Evolutionary conservation across 805 yeast species (phyloP).

Genomic region (Starmerella stigmatis): DNA sequence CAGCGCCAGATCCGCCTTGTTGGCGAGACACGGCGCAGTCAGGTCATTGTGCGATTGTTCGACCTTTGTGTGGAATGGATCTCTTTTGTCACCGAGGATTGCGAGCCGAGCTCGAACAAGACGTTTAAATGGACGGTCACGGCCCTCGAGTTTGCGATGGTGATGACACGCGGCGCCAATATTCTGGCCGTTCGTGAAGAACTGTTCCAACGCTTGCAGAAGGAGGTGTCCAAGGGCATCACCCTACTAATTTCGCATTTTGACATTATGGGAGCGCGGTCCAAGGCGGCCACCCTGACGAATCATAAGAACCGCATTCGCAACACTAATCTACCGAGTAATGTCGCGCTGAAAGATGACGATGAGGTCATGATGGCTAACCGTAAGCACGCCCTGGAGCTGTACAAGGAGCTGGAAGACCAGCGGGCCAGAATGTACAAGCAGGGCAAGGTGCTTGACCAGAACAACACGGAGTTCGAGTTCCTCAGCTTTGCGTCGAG

Average conservation of each 20-base stretch:
- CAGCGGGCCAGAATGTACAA: slow-evolving; percentile 41
- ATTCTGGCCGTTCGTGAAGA: slow-evolving; percentile 69
- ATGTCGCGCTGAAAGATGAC: slow-evolving; percentile 42
- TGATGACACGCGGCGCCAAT: slow-evolving; percentile 81
- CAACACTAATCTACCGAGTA: slow-evolving; percentile 25
- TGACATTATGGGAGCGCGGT: slow-evolving; percentile 96
- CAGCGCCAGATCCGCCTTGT: slow-evolving; percentile 55
- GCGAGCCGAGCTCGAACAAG: slow-evolving; percentile 80
- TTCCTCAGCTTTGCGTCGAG: slow-evolving; percentile 78
- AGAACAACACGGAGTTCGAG: slow-evolving; percentile 75
- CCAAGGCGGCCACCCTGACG: slow-evolving; percentile 46
- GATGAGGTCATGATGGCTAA: slow-evolving; percentile 46
- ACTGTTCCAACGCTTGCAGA: slow-evolving; percentile 59
- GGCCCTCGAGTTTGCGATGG: slow-evolving; percentile 93
- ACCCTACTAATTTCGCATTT: slow-evolving; percentile 86
- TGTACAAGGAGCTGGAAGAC: slow-evolving; percentile 54
- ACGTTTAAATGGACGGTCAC: slow-evolving; percentile 95
- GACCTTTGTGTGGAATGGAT: slow-evolving; percentile 82
- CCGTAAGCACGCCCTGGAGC: slow-evolving; percentile 56
- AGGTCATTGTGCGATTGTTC: slow-evolving; percentile 60
- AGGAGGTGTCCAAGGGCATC: slow-evolving; percentile 89
- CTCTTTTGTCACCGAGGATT: slow-evolving; percentile 83
- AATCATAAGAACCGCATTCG: slow-evolving; percentile 30
- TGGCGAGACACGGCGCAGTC: slow-evolving; percentile 55
- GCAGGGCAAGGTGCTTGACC: slow-evolving; percentile 85